Conservation (phyloP, 1,139 yeast species). For the Pichia sp. region DNA sequence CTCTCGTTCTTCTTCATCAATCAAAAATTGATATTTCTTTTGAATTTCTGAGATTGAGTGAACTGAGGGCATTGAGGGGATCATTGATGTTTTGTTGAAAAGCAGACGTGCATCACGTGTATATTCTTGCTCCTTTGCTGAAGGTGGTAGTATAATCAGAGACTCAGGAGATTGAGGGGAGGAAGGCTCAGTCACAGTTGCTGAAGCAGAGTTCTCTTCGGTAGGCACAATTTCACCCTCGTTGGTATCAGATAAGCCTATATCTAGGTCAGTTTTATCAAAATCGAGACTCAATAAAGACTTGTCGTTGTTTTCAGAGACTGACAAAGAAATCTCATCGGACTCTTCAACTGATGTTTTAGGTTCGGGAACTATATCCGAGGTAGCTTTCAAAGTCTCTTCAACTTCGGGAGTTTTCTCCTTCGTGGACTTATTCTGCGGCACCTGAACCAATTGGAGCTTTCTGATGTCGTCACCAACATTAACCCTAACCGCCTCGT, state of each 20-base stretch:
- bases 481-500: constrained; percentile 32
- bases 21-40: constrained; percentile 16
- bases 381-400: background rate
- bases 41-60: constrained; percentile 20
- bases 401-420: background rate
- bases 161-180: background rate
- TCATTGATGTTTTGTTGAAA: constrained; percentile 8
- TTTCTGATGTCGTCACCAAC: constrained; percentile 25
- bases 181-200: background rate
- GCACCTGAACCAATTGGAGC: constrained; percentile 12
- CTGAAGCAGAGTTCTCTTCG: background rate
- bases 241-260: background rate
- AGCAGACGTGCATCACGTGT: constrained; percentile 16
- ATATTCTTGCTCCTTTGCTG: constrained; percentile 11
- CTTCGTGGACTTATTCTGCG: background rate
- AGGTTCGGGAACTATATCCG: too few species aligned
- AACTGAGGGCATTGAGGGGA: constrained; percentile 11
- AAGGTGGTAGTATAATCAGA: constrained; percentile 9
- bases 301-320: background rate
- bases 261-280: background rate
- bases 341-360: too few species aligned
- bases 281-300: constrained; percentile 1
- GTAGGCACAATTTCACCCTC: background rate
- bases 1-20: constrained; percentile 18
- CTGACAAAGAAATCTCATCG: background rate